phyloP scores from a whole-genome alignment of 1,139 yeast species.

The Pichia sp. region DNA sequence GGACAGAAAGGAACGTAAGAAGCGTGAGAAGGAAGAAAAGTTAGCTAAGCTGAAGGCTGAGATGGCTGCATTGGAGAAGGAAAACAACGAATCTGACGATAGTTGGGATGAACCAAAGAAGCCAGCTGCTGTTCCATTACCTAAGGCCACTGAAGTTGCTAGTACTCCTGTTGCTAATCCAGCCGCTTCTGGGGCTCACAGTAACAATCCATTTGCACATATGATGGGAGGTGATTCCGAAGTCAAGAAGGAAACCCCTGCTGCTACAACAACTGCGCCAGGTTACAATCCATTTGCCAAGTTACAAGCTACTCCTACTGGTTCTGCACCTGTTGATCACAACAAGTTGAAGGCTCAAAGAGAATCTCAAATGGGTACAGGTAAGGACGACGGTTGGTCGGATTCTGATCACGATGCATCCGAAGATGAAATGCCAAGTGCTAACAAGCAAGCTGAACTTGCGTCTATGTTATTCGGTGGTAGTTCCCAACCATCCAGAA shows the following conservation, averaged over 20 bases:
- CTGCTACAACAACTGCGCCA: slow-evolving; percentile 8
- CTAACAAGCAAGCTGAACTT: slow-evolving; percentile 55
- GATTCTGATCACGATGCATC: slow-evolving; percentile 58
- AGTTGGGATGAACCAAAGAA: slow-evolving; percentile 24
- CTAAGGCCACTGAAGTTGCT: slow-evolving; percentile 8
- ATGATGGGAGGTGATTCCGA: slow-evolving; percentile 20
- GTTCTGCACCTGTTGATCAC: slow-evolving; percentile 38
- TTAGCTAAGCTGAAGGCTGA: slow-evolving; percentile 60
- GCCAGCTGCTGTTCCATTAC: slow-evolving; percentile 10
- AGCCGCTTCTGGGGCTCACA: slow-evolving; percentile 18
- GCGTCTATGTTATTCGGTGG: slow-evolving; percentile 57
- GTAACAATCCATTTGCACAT: slow-evolving; percentile 33
- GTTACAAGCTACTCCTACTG: slow-evolving; percentile 27
- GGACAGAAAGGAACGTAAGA: slow-evolving; percentile 47
- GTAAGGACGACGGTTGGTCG: slow-evolving; percentile 39
- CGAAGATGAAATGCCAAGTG: slow-evolving; percentile 38
- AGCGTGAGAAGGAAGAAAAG: slow-evolving; percentile 55
- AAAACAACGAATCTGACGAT: slow-evolving; percentile 20
- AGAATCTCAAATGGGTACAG: slow-evolving; percentile 60
- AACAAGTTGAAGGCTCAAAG: slow-evolving; percentile 63
- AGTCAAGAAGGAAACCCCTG: neutral
- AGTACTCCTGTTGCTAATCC: slow-evolving; percentile 4
- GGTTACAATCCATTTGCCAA: slow-evolving; percentile 51
- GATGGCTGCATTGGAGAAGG: slow-evolving; percentile 52
- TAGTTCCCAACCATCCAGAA: slow-evolving; percentile 18